phyloP scores from a whole-genome alignment of 768 basidiomycete species.

The Naematelia aurantialba region DNA sequence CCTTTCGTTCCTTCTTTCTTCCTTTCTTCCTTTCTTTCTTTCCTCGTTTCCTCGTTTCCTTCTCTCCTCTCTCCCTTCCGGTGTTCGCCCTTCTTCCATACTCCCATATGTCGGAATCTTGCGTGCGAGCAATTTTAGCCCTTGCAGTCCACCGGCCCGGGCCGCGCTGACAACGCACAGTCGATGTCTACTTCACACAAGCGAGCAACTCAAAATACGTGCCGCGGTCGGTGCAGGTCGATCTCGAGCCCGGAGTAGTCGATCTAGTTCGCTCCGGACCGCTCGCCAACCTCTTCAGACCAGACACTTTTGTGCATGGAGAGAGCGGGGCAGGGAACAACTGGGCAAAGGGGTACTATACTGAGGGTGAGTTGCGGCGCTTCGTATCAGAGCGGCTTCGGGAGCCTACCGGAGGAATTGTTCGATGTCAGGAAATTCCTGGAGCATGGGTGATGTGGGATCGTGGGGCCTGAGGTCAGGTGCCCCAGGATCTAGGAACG shows the following conservation, averaged over 20 bases:
- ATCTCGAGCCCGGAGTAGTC: slow-evolving; percentile 83
- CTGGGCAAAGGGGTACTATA: slow-evolving; percentile 86
- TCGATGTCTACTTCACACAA: slow-evolving; percentile 77
- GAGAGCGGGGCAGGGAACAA: slow-evolving; percentile 77
- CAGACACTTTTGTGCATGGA: slow-evolving; percentile 75
- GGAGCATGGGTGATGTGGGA: too few relatives aligned
- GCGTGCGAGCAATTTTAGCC: too few relatives aligned
- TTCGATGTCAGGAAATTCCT: not conserved
- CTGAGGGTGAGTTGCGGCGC: slow-evolving; percentile 58
- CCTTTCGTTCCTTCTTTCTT: not conserved
- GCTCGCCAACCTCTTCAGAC: slow-evolving; percentile 73
- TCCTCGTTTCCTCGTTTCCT: too few relatives aligned
- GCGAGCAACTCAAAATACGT: slow-evolving; percentile 70
- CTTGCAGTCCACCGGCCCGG: not conserved
- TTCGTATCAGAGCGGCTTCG: too few relatives aligned
- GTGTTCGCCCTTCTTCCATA: too few relatives aligned
- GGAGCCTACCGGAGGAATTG: not conserved
- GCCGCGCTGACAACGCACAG: slow-evolving; percentile 29
- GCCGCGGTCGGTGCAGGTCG: slow-evolving; percentile 82
- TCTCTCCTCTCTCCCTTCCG: too few relatives aligned
- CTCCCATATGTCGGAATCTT: slow-evolving; percentile 7
- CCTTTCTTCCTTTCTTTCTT: too few relatives aligned
- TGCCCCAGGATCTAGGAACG: too few relatives aligned
- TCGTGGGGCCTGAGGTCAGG: too few relatives aligned
- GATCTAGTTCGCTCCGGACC: slow-evolving; percentile 69